phyloP scores from a whole-genome alignment of 2,329 filamentous ascomycete species.

The Sporothrix luriei region DNA sequence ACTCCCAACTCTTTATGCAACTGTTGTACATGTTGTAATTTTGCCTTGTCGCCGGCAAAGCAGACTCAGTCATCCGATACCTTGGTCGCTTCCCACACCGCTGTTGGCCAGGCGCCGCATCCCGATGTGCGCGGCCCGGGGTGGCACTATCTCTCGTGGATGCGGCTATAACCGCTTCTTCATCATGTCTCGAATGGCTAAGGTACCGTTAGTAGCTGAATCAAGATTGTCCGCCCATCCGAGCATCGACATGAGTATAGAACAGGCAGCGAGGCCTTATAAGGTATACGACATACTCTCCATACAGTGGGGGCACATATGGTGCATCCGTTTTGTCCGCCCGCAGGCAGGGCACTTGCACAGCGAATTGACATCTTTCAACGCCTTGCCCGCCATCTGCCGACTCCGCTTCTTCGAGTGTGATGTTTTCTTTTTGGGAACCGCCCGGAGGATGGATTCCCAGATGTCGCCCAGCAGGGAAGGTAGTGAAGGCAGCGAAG shows the following conservation, averaged over 20 bases:
- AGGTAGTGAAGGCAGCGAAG: slow-evolving; percentile 57
- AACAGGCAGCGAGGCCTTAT: background rate
- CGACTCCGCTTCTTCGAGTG: slow-evolving; percentile 92
- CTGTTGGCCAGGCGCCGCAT: background rate
- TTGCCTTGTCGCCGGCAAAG: background rate
- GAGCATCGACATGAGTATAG: background rate
- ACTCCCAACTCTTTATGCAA: background rate
- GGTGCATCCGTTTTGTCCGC: slow-evolving; percentile 81
- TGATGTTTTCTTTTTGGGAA: slow-evolving; percentile 98
- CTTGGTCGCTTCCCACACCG: background rate
- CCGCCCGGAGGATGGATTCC: slow-evolving; percentile 88
- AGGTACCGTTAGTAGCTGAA: slow-evolving; percentile 34
- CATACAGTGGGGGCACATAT: slow-evolving; percentile 78
- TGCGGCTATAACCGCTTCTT: slow-evolving; percentile 32
- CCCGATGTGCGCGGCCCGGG: background rate
- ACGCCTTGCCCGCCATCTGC: slow-evolving; percentile 91
- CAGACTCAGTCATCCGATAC: background rate
- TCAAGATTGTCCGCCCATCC: background rate
- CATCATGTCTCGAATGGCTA: slow-evolving; percentile 52
- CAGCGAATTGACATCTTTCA: slow-evolving; percentile 85
- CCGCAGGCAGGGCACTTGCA: slow-evolving; percentile 92
- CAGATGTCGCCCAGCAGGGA: slow-evolving; percentile 74
- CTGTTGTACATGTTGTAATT: slow-evolving; percentile 12
- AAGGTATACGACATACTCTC: slow-evolving; percentile 27
- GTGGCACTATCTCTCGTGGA: background rate